Conservation (phyloP, 495 filamentous ascomycete species). For the Aspergillus leporis region DNA sequence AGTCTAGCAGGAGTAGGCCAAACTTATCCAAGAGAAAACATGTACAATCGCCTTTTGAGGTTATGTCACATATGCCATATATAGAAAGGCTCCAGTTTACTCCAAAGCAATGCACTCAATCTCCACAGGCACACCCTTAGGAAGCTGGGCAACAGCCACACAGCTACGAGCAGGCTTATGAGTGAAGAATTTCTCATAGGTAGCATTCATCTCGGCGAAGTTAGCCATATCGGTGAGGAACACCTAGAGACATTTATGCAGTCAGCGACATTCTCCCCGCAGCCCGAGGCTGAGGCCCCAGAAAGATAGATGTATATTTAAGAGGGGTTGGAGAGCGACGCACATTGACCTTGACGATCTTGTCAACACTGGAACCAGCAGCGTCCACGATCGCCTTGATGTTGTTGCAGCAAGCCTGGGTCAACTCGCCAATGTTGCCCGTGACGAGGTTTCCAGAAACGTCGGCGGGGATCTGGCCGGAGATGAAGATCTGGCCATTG, state of each 20-base stretch:
- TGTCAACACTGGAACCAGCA: constrained; percentile 72
- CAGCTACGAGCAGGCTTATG: constrained; percentile 92
- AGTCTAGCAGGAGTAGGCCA: background rate
- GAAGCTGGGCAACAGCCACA: constrained; percentile 85
- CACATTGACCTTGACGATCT: constrained; percentile 74
- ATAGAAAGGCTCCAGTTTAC: constrained; percentile 19
- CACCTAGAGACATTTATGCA: constrained; percentile 40
- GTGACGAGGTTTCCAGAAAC: constrained; percentile 69
- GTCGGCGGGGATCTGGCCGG: constrained; percentile 88
- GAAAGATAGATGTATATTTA: background rate
- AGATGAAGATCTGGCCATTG: constrained; percentile 82
- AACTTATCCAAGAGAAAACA: constrained; percentile 7
- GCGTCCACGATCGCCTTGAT: constrained; percentile 73
- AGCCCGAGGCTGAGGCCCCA: background rate
- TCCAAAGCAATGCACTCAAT: constrained; percentile 82
- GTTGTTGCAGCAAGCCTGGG: constrained; percentile 72
- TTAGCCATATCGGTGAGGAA: constrained; percentile 85
- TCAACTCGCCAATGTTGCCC: constrained; percentile 76
- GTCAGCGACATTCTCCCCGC: background rate
- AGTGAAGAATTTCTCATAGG: constrained; percentile 83
- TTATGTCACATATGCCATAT: background rate
- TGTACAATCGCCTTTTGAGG: constrained; percentile 7
- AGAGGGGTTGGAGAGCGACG: constrained; percentile 54
- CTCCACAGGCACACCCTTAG: constrained; percentile 87
- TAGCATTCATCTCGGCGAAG: constrained; percentile 84